phyloP scores from a whole-genome alignment of 257 asterid species.

The Jacaranda mimosifolia region DNA sequence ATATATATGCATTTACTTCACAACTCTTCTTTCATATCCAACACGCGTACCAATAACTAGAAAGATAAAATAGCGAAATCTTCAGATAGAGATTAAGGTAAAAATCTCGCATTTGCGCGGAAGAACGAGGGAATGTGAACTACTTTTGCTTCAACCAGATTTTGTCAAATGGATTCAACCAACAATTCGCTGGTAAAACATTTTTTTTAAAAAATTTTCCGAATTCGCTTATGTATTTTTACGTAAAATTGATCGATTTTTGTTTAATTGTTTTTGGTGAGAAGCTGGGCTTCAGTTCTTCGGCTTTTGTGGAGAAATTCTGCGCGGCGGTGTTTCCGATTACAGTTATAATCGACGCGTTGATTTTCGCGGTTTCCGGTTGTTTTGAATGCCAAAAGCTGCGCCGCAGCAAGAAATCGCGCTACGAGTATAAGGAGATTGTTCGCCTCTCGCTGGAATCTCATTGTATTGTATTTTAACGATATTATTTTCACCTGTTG shows the following conservation, averaged over 20 bases:
- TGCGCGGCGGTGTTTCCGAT: slow-evolving; percentile 59
- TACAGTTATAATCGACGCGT: slow-evolving; percentile 50
- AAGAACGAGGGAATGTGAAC: too few species aligned
- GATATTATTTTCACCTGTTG: background rate
- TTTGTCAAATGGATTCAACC: background rate
- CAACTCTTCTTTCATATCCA: too few species aligned
- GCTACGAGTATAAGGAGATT: slow-evolving; percentile 41
- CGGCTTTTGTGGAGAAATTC: slow-evolving; percentile 51
- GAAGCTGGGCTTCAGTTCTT: slow-evolving; percentile 47
- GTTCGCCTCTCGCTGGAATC: slow-evolving; percentile 57
- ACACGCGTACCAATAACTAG: too few species aligned
- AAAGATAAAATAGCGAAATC: too few species aligned
- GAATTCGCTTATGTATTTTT: background rate
- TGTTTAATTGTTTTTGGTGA: background rate
- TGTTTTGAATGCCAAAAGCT: slow-evolving; percentile 47
- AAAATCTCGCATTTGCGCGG: too few species aligned
- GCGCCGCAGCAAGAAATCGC: slow-evolving; percentile 20
- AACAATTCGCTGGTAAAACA: background rate
- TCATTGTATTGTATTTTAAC: slow-evolving; percentile 41
- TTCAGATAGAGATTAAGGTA: too few species aligned
- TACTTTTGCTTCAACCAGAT: background rate
- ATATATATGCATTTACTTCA: too few species aligned
- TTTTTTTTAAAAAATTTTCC: background rate
- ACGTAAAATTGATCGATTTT: background rate
- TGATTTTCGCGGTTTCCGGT: slow-evolving; percentile 48